Conservation (phyloP, 176 grass and related monocot genomes). For the Canna indica region DNA sequence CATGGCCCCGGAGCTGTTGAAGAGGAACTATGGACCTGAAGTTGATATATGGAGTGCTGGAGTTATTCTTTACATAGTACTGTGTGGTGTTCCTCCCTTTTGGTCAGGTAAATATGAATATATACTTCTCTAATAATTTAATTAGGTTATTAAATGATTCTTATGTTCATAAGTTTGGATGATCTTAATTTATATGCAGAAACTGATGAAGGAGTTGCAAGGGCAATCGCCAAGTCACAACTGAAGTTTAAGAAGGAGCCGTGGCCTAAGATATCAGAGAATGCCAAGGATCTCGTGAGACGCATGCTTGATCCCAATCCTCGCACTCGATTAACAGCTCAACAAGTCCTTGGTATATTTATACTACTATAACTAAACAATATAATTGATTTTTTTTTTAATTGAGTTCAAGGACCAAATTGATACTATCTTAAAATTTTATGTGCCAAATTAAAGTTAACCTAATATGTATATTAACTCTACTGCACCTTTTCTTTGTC, state of each 20-base stretch:
- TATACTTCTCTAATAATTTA: too few species aligned
- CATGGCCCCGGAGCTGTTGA: constrained; percentile 76
- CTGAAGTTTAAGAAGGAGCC: constrained; percentile 67
- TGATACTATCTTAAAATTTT: too few species aligned
- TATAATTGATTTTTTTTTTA: too few species aligned
- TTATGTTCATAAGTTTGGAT: too few species aligned
- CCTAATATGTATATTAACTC: too few species aligned
- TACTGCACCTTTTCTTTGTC: too few species aligned
- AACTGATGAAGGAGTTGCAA: constrained; percentile 57
- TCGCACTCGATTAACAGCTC: constrained; percentile 36
- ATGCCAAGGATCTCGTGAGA: constrained; percentile 72
- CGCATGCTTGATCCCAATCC: constrained; percentile 76
- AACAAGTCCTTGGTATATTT: constrained; percentile 55
- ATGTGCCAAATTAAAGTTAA: too few species aligned
- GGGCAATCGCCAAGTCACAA: constrained; percentile 46
- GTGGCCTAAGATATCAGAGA: constrained; percentile 74
- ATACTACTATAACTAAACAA: too few species aligned
- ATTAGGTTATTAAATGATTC: too few species aligned
- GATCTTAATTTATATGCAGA: too few species aligned
- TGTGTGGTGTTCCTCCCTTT: constrained; percentile 72
- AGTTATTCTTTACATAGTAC: constrained; percentile 86
- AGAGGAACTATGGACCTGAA: constrained; percentile 57
- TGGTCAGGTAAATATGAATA: constrained; percentile 85
- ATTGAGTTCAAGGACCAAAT: too few species aligned
- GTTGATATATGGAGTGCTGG: constrained; percentile 82